Conservation (phyloP, 176 grass and related monocot species). For the Carex myosuroides region DNA sequence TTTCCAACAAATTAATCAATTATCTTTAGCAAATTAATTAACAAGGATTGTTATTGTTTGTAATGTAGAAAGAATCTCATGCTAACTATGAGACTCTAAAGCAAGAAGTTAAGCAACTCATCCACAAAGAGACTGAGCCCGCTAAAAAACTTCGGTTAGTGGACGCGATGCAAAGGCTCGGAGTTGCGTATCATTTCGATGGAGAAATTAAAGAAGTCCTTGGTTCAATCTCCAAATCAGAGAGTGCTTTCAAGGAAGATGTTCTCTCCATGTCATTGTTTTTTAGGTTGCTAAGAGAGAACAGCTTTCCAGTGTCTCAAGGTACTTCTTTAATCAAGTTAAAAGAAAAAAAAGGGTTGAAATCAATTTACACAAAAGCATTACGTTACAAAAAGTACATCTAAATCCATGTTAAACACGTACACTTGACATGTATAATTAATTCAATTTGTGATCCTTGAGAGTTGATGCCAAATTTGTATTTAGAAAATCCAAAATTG, state of each 20-base stretch:
- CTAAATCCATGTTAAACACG: not conserved
- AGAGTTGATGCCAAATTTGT: no score
- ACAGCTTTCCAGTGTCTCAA: slow-evolving; percentile 20
- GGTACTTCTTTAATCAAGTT: slow-evolving; percentile 18
- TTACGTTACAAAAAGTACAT: not conserved
- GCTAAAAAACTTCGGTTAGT: slow-evolving; percentile 23
- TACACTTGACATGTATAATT: not conserved
- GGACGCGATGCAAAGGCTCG: slow-evolving; percentile 32
- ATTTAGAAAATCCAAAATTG: not conserved
- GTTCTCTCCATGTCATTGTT: slow-evolving; percentile 15
- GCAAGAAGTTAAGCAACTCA: slow-evolving; percentile 4
- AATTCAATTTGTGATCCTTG: not conserved
- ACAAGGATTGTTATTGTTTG: not conserved
- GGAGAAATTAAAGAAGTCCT: slow-evolving; percentile 29
- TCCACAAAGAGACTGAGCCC: not conserved
- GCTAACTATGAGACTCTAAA: slow-evolving; percentile 21
- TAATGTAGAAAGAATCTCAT: not conserved
- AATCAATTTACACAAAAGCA: not conserved
- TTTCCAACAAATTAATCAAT: not conserved
- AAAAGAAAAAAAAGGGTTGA: not conserved
- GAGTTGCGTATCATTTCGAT: slow-evolving; percentile 38
- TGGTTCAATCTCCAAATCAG: not conserved
- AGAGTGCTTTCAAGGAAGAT: not conserved
- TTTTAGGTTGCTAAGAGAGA: slow-evolving; percentile 43
- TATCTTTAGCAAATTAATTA: not conserved